phyloP scores from a whole-genome alignment of 2,329 filamentous ascomycete genomes.

The Clarireedia paspali region DNA sequence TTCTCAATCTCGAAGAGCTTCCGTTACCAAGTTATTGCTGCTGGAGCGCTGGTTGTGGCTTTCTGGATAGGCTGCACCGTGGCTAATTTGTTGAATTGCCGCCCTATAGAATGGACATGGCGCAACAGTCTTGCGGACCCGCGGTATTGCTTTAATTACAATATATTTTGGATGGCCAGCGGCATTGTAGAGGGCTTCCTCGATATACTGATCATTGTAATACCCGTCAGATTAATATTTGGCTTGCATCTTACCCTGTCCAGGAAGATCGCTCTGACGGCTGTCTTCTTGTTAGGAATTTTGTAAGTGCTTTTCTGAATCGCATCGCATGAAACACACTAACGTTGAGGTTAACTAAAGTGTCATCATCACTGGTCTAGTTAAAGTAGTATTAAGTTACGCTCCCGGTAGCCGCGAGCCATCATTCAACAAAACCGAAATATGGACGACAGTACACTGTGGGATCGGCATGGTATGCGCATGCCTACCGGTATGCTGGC shows the following conservation, averaged over 20 bases:
- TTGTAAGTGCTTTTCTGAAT: not conserved
- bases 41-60: not conserved
- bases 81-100: not conserved
- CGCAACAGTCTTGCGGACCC: not conserved
- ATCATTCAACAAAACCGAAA: not conserved
- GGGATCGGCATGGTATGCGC: slow-evolving; percentile 1
- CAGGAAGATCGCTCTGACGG: not conserved
- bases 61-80: slow-evolving; percentile 4
- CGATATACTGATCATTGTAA: not conserved
- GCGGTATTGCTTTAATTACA: slow-evolving; percentile 4
- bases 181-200: not conserved
- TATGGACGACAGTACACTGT: not conserved
- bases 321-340: not conserved
- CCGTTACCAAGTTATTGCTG: not conserved
- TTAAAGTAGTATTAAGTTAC: slow-evolving; percentile 1
- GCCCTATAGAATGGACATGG: slow-evolving; percentile 1
- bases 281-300: not conserved
- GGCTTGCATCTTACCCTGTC: not conserved
- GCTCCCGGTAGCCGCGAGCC: not conserved
- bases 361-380: not conserved
- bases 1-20: not conserved
- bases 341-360: not conserved
- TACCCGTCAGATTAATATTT: not conserved
- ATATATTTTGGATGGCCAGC: not conserved
- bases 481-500: not conserved